phyloP scores from a whole-genome alignment of 108 stramenopile species.

The Cyclotella choctawhatcheeana region DNA sequence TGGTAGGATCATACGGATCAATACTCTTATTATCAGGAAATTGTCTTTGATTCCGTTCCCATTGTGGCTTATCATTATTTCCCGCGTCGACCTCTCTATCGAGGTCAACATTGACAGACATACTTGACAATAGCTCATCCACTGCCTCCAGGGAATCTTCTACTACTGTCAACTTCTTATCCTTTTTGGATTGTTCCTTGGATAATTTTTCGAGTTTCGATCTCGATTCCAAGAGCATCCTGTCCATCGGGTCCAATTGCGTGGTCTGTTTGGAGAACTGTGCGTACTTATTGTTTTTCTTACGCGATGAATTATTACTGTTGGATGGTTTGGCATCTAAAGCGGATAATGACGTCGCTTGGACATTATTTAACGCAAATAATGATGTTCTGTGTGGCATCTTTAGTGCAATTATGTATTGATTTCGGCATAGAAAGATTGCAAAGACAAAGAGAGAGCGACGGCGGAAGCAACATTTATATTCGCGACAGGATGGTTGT shows the following conservation, averaged over 20 bases:
- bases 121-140: neutral
- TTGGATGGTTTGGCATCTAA: too few relatives aligned
- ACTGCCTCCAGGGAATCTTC: conserved; percentile 6
- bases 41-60: conserved; percentile 10
- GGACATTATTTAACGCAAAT: too few relatives aligned
- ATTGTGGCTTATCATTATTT: neutral
- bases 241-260: conserved; percentile 17
- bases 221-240: conserved; percentile 8
- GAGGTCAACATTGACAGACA: neutral
- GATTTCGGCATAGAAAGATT: too few relatives aligned
- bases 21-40: conserved; percentile 80
- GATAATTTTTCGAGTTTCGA: neutral
- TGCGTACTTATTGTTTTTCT: conserved; percentile 29
- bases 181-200: neutral
- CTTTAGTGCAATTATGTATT: too few relatives aligned
- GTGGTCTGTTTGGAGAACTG: conserved; percentile 21
- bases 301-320: too few relatives aligned
- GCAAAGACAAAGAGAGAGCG: too few relatives aligned
- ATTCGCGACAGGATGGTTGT: too few relatives aligned
- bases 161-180: neutral
- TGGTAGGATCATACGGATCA: conserved; percentile 88
- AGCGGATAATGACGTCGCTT: too few relatives aligned
- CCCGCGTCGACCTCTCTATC: too few relatives aligned
- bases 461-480: too few relatives aligned
- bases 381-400: too few relatives aligned